Evolutionary conservation across 352 stramenopile genomes (phyloP).

Genomic region (Globisporangium emineosum): DNA sequence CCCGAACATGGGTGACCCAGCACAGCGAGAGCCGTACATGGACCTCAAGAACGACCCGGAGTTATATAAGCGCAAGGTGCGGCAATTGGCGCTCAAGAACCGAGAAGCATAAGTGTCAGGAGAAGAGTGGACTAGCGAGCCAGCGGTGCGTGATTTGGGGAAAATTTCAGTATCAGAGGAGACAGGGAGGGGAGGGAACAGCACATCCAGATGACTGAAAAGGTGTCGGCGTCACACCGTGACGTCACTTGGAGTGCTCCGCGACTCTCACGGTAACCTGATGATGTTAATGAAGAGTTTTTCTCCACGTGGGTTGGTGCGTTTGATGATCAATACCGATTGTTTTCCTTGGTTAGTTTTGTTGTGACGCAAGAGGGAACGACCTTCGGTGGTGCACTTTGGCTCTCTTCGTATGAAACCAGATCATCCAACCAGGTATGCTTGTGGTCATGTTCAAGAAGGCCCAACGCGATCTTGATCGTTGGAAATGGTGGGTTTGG

Average conservation of each 20-base stretch:
- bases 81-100: conserved; percentile 81
- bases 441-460: neutral
- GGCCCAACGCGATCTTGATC: neutral
- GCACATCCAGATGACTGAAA: neutral
- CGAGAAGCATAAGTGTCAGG: conserved; percentile 55
- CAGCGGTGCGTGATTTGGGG: neutral
- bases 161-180: neutral
- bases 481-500: neutral
- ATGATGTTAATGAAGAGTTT: conserved; percentile 1
- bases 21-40: conserved; percentile 86
- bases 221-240: neutral
- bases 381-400: too few relatives aligned
- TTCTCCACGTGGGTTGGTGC: neutral
- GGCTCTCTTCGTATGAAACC: too few relatives aligned
- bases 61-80: conserved; percentile 85
- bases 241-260: neutral
- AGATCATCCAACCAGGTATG: neutral
- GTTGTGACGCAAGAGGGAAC: too few relatives aligned
- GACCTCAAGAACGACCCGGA: conserved; percentile 89
- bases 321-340: neutral
- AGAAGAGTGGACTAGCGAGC: neutral
- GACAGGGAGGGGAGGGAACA: neutral
- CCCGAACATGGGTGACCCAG: conserved; percentile 86
- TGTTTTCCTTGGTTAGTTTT: too few relatives aligned
- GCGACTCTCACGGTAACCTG: neutral